phyloP scores from a whole-genome alignment of 805 yeast species.

The Pichia nakasei region DNA sequence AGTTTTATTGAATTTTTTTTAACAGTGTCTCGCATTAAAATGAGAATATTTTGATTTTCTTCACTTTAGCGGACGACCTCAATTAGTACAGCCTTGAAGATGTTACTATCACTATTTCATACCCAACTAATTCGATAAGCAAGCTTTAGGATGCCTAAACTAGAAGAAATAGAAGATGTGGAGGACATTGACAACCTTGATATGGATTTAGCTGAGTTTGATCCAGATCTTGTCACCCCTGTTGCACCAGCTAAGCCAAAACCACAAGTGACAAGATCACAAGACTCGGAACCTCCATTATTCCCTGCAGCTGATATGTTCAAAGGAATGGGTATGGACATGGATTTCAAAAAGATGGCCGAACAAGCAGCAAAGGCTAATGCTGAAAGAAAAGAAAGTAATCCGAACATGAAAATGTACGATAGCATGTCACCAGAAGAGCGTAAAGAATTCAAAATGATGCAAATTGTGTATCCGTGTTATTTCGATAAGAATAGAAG shows the following conservation, averaged over 20 bases:
- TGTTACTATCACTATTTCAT: too few relatives aligned
- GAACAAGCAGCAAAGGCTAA: background rate
- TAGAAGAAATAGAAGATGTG: slow-evolving; percentile 68
- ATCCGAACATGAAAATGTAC: slow-evolving; percentile 8
- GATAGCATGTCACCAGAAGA: slow-evolving; percentile 36
- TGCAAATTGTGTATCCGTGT: slow-evolving; percentile 82
- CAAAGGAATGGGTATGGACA: slow-evolving; percentile 16
- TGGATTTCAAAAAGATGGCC: background rate
- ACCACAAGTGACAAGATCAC: slow-evolving; percentile 54
- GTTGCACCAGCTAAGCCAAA: slow-evolving; percentile 57
- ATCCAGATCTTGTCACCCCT: slow-evolving; percentile 59
- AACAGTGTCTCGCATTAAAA: too few relatives aligned
- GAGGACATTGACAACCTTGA: slow-evolving; percentile 88
- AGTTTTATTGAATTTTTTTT: too few relatives aligned
- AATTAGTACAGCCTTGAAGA: too few relatives aligned
- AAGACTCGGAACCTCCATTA: slow-evolving; percentile 29
- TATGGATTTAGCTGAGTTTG: slow-evolving; percentile 88
- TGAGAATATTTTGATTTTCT: too few relatives aligned
- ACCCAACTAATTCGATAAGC: too few relatives aligned
- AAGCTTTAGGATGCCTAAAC: slow-evolving; percentile 45
- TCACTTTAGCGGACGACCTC: background rate
- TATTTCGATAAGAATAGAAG: slow-evolving; percentile 78
- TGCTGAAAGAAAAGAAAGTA: background rate
- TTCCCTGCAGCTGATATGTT: slow-evolving; percentile 15
- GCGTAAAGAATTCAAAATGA: slow-evolving; percentile 51